Conservation (phyloP, 202 grass and related monocot species). For the Digitaria exilis region DNA sequence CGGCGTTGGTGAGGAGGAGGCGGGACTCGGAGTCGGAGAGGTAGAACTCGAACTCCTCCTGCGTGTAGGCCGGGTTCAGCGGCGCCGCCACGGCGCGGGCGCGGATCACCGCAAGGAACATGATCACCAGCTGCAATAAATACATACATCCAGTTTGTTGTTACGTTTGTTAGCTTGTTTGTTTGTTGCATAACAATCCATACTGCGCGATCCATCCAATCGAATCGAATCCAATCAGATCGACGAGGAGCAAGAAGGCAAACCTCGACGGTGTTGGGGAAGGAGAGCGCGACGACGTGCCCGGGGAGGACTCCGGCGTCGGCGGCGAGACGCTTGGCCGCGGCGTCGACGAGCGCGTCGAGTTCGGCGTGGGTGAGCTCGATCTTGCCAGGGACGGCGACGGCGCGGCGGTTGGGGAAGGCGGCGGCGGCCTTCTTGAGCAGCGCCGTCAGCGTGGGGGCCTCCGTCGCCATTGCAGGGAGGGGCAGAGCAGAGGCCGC, state of each 20-base stretch:
- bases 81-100: slow-evolving; percentile 70
- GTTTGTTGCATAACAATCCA: too few relatives aligned
- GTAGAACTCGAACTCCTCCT: slow-evolving; percentile 93
- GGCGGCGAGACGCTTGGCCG: slow-evolving; percentile 48
- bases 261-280: neutral
- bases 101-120: slow-evolving; percentile 75
- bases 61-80: slow-evolving; percentile 80
- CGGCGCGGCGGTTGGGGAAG: slow-evolving; percentile 56
- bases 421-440: slow-evolving; percentile 48
- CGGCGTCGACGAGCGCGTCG: slow-evolving; percentile 66
- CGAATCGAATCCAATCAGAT: neutral
- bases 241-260: too few relatives aligned
- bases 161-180: too few relatives aligned
- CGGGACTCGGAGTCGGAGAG: slow-evolving; percentile 70
- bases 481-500: too few relatives aligned
- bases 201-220: too few relatives aligned
- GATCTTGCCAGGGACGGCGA: slow-evolving; percentile 46
- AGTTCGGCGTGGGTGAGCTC: slow-evolving; percentile 67
- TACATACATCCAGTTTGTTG: too few relatives aligned
- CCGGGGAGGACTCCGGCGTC: slow-evolving; percentile 42
- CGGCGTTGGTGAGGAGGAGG: slow-evolving; percentile 60
- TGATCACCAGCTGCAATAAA: slow-evolving; percentile 80
- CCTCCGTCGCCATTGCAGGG: neutral
- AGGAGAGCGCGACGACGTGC: slow-evolving; percentile 58
- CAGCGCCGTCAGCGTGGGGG: slow-evolving; percentile 51